A percentile compares a stretch with the other conserved stretches of the same genome.
These are phyloP conservation scores for Clathrus columnatus DNA, from an alignment of 768 basidiomycete genomes.

Conservation along the genomic window DNA sequence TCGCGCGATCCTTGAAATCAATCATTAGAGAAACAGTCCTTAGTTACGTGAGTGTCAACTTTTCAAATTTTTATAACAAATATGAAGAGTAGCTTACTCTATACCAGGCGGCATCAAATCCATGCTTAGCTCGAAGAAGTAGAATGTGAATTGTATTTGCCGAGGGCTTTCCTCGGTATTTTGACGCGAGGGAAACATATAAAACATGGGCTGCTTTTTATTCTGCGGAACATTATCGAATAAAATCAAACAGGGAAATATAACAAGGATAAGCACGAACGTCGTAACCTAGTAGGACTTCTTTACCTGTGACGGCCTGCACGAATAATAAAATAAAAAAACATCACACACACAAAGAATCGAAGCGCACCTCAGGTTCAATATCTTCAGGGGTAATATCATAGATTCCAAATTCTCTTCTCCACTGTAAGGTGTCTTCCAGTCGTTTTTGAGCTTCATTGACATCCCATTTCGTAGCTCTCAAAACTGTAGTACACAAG, in stretches of 20 bases:
- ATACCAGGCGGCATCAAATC: constrained; percentile 77
- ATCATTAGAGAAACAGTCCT: constrained; percentile 67
- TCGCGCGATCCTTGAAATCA: constrained; percentile 67
- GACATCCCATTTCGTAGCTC: constrained; percentile 68
- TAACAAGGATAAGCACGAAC: neutral
- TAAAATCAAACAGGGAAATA: neutral
- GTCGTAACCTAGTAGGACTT: constrained; percentile 72
- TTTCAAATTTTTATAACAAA: neutral
- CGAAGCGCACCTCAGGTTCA: constrained; percentile 58
- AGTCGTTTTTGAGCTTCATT: constrained; percentile 50
- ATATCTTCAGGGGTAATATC: constrained; percentile 50
- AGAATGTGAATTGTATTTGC: constrained; percentile 68
- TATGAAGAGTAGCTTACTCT: constrained; percentile 53
- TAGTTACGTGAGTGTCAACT: neutral
- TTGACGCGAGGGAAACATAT: constrained; percentile 62
- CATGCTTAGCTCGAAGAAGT: constrained; percentile 66
- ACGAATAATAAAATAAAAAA: neutral
- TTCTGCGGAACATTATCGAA: constrained; percentile 12
- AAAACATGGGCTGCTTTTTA: constrained; percentile 54
- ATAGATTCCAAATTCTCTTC: constrained; percentile 70
- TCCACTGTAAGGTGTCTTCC: constrained; percentile 69
- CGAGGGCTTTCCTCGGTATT: constrained; percentile 63
- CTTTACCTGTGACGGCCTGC: constrained; percentile 76
- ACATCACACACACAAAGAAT: neutral
- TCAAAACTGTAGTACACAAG: constrained; percentile 39